Base-by-base conservation (phyloP, 2,329 filamentous ascomycete genomes). In the Fusarium sp. region DNA sequence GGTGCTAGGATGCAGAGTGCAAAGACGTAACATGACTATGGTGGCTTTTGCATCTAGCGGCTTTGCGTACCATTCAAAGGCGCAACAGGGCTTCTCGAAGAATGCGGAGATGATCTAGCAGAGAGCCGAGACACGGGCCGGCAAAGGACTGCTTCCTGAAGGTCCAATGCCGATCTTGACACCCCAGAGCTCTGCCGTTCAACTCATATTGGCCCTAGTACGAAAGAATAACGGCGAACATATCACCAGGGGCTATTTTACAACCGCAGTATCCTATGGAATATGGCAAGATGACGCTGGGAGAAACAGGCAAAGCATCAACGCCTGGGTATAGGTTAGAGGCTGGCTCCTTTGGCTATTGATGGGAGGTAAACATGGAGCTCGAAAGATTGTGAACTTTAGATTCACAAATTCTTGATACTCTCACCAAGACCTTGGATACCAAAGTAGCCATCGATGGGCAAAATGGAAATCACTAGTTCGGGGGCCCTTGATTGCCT, bases 31-130 rank as follows among this genome's bases (percentile, higher is more conserved):
- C 62, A 61, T 65, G 69, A 61, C 68, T 69, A 73, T 73, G 64
- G 65, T 71, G 70, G 68, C 72, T 72, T 71, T 73, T 71, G 71
- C 73, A 76, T 75, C 70, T 65, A 70, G 73, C 69, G 59, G 65
- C 73, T 46, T 71, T 75, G 64, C 65, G 65, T 70, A 61, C 62
- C 62, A 70, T 73, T 73, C 65, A 75, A 68, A 62, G 45, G 52
- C 47, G 64, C 53, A 59, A 67, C 36, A 50, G 63, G 62, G 62
- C 57, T 74, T 73, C 67, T 70, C 58, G 61, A 73, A 69, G 47
- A 58, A 61, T 64, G 65, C 68, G 69, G 75, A 77, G 73, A 70
- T 69, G 63, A 58, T 56, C 53, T 63, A 53, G 60, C 57, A 36
- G 56, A 59, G 54, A 67, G 64, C 53, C 59, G 54, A 62, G 58